These are phyloP conservation scores for Clonostachys sp. DNA, from an alignment of 2,329 filamentous ascomycete genomes.

Conservation along the genomic window DNA sequence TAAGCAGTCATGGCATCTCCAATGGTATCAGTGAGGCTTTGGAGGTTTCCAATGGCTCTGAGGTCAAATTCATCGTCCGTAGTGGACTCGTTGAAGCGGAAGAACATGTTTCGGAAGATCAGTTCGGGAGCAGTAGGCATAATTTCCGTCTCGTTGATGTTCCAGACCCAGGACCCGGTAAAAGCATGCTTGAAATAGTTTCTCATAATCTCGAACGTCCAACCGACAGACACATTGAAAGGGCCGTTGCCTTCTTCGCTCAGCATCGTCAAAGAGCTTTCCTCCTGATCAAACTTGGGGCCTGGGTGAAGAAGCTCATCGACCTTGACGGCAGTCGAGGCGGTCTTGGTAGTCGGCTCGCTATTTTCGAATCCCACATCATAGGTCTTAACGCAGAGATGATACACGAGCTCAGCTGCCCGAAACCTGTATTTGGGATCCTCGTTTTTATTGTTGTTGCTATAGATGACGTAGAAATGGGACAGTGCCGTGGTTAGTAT, in stretches of 20 bases:
- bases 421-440: background rate
- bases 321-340: too few relatives aligned
- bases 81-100: too few relatives aligned
- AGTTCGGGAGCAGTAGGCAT: too few relatives aligned
- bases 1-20: too few relatives aligned
- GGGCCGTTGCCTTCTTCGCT: background rate
- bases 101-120: too few relatives aligned
- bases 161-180: background rate
- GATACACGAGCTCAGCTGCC: conserved; percentile 6
- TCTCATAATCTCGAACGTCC: background rate
- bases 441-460: background rate
- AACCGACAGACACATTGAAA: background rate
- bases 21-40: too few relatives aligned
- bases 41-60: too few relatives aligned
- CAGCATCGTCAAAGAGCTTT: background rate
- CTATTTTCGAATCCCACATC: conserved; percentile 1
- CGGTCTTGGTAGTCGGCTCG: background rate
- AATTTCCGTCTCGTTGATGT: too few relatives aligned
- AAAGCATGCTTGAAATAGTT: background rate
- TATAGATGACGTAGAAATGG: conserved; percentile 3
- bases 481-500: background rate
- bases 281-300: too few relatives aligned
- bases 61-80: too few relatives aligned
- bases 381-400: conserved; percentile 7
- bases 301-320: too few relatives aligned